Conservation (phyloP, 768 basidiomycete genomes). For the button mushroom (Agaricus bisporus) region DNA sequence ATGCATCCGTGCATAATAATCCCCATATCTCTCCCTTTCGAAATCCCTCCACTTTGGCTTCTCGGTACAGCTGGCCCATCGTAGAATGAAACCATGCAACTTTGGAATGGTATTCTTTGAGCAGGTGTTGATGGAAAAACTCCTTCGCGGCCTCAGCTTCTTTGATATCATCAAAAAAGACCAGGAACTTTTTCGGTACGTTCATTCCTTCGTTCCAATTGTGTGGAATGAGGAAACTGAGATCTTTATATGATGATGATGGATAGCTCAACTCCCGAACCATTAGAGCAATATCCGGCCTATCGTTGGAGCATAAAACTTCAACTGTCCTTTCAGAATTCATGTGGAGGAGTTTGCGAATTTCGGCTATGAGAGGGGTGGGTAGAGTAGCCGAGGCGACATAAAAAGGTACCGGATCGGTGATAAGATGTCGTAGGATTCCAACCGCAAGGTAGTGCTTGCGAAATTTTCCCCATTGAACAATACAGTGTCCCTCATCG, state of each 20-base stretch:
- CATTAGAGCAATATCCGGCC: background rate
- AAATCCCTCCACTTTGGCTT: background rate
- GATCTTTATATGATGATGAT: background rate
- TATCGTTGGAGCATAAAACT: background rate
- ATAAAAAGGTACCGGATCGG: background rate
- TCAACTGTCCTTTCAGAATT: background rate
- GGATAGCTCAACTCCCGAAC: background rate
- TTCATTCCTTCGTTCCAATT: background rate
- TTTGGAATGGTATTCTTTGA: background rate
- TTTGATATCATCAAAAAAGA: background rate
- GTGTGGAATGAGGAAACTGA: background rate
- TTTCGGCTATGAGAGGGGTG: background rate
- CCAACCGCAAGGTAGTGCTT: background rate
- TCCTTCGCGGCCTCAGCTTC: background rate
- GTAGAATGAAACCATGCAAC: background rate
- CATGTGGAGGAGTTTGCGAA: background rate
- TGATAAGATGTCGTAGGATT: background rate
- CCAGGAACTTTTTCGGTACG: background rate
- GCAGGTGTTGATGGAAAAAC: background rate
- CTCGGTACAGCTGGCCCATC: background rate
- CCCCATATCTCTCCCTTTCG: background rate
- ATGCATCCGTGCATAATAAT: background rate
- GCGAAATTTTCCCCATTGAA: background rate
- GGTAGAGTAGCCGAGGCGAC: background rate
- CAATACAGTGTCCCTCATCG: conserved; percentile 32